phyloP scores from a whole-genome alignment of 495 filamentous ascomycete species.

The Melanomma pulvis-pyrius region DNA sequence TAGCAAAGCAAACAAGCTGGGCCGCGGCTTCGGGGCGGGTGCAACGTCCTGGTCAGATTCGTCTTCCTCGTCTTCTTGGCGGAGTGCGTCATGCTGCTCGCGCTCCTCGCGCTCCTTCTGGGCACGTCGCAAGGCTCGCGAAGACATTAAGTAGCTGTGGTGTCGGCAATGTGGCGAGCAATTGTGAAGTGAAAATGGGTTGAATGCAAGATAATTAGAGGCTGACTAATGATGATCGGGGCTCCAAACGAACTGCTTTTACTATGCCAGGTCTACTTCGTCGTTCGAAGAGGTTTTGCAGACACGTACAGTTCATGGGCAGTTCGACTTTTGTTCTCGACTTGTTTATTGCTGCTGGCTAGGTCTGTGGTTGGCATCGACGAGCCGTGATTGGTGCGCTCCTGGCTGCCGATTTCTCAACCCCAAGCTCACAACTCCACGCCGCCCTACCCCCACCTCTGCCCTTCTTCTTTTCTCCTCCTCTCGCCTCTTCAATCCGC shows the following conservation, averaged over 20 bases:
- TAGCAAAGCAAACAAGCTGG: conserved; percentile 36
- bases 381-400: too few relatives aligned
- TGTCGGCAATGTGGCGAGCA: background rate
- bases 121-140: conserved; percentile 75
- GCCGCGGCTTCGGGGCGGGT: conserved; percentile 18
- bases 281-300: too few relatives aligned
- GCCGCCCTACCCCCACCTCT: background rate
- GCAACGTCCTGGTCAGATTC: conserved; percentile 40
- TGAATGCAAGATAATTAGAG: background rate
- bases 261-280: too few relatives aligned
- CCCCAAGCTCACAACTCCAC: background rate
- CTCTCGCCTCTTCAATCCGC: background rate
- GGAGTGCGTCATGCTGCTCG: conserved; percentile 62
- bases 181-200: background rate
- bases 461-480: conserved; percentile 1
- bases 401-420: background rate
- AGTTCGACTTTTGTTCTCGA: too few relatives aligned
- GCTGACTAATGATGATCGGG: background rate
- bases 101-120: conserved; percentile 57
- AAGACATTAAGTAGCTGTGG: conserved; percentile 78
- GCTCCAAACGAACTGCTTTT: too few relatives aligned
- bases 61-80: conserved; percentile 44
- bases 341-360: too few relatives aligned
- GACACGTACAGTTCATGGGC: too few relatives aligned
- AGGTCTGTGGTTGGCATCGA: too few relatives aligned